Evolutionary conservation across 192 early-diverging fungal genomes (phyloP), one percentile per base, ranked within the genome.

Genomic region (Nowakowskiella sp.): DNA sequence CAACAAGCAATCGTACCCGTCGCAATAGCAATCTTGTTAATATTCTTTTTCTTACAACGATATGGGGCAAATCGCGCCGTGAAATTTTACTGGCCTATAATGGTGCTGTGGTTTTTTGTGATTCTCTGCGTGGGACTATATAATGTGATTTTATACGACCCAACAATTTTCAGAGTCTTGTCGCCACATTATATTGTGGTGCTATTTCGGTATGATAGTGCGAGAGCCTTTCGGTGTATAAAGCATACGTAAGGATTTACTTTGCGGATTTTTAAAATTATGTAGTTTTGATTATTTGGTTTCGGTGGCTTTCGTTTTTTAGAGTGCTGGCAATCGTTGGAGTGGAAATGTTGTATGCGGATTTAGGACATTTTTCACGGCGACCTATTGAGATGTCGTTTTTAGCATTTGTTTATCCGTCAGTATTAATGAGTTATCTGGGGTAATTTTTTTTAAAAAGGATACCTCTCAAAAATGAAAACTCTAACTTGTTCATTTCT

Each of bases 261-360:
- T 13, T 65, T 58, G 28, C 26, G 9, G 8, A 28, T 42, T n/a
- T 9, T 23, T 44, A 3, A 0, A 26, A 54, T 4, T 53, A 13
- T 6, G 43, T 21, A 26, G 64, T 31, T 19, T 64, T 2, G 50
- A 64, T 9, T 10, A 24, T 47, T 49, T 44, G 6, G 23, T 6
- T 54, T 6, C 21, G 42, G 31, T 31, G 8, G 6, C 3, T 63
- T 42, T 10, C 25, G 5, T 13, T 29, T 8, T 27, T 8, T 33
- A 72, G 63, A 0, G 71, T 79, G 13, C 50, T 81, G 26, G 58
- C 76, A 2, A 58, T 81, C 23, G 68, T 73, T 0, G 78, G 78
- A 22, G 72, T 72, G 1, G 78, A 81, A 60, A 69, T 71, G 3
- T 52, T 81, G 60, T 81, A 72, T 49, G 65, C 76, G 13, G 78